Evolutionary conservation across 2,329 filamentous ascomycete species (phyloP).

Genomic region (Aspergillus intermedius): DNA sequence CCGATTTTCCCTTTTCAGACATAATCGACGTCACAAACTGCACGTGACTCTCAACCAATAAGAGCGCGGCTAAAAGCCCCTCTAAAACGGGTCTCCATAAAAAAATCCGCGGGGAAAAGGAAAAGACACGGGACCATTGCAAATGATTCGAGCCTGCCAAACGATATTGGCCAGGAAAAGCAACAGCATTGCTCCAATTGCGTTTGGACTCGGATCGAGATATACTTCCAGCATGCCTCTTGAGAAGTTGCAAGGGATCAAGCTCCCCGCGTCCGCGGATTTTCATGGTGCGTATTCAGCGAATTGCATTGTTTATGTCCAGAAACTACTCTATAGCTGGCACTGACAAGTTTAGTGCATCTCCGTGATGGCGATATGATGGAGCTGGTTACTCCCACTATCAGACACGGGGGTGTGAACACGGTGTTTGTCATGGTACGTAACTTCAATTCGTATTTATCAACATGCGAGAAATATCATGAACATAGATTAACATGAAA

Average conservation of each 20-base stretch:
- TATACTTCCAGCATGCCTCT: slow-evolving; percentile 24
- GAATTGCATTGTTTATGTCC: too few species aligned
- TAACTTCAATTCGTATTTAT: background rate
- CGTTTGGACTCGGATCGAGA: background rate
- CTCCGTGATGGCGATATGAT: slow-evolving; percentile 61
- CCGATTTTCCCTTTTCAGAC: too few species aligned
- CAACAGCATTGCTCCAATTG: background rate
- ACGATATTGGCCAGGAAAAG: background rate
- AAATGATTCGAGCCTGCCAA: too few species aligned
- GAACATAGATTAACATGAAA: slow-evolving; percentile 14
- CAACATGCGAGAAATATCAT: slow-evolving; percentile 1
- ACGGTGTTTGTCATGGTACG: slow-evolving; percentile 52
- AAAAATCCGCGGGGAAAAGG: too few species aligned
- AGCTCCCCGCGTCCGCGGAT: slow-evolving; percentile 60
- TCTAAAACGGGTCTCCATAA: too few species aligned
- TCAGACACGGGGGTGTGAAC: slow-evolving; percentile 59
- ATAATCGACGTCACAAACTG: too few species aligned
- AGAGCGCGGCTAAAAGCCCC: too few species aligned
- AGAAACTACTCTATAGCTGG: too few species aligned
- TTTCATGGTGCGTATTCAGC: slow-evolving; percentile 45
- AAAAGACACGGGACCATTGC: too few species aligned
- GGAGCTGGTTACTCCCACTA: slow-evolving; percentile 49
- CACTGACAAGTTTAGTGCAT: slow-evolving; percentile 45
- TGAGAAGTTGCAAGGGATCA: slow-evolving; percentile 28
- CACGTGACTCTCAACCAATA: too few species aligned